phyloP scores from a whole-genome alignment of 768 basidiomycete genomes.

The Postia placenta region DNA sequence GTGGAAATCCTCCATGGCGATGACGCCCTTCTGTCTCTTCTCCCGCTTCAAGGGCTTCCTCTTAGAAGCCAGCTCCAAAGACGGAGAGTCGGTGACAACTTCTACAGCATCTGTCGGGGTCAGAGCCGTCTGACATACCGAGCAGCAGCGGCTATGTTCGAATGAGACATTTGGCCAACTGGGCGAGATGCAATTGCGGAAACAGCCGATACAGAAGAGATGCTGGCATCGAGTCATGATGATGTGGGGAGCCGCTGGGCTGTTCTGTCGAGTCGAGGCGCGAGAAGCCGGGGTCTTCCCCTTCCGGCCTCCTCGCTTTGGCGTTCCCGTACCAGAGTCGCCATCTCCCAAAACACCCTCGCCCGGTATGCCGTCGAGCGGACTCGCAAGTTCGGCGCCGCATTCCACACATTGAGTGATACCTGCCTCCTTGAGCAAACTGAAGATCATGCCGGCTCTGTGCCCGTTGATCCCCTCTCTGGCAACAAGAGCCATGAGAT shows the following conservation, averaged over 20 bases:
- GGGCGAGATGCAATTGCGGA: conserved; percentile 70
- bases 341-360: conserved; percentile 39
- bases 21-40: conserved; percentile 52
- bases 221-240: conserved; percentile 92
- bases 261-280: conserved; percentile 67
- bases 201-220: conserved; percentile 85
- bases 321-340: conserved; percentile 39
- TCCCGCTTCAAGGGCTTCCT: conserved; percentile 65
- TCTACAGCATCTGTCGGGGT: conserved; percentile 74
- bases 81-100: conserved; percentile 54
- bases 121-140: conserved; percentile 70
- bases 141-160: conserved; percentile 59
- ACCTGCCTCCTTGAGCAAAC: conserved; percentile 79
- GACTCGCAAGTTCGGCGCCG: conserved; percentile 61
- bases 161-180: conserved; percentile 70
- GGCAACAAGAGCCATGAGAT: conserved; percentile 68
- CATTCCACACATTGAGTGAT: conserved; percentile 90
- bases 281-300: conserved; percentile 52
- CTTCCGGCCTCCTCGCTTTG: conserved; percentile 48
- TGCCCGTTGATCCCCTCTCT: conserved; percentile 71
- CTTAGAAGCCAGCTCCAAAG: conserved; percentile 27
- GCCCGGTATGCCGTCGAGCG: conserved; percentile 32
- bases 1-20: conserved; percentile 47
- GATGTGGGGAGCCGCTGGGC: conserved; percentile 56
- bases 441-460: conserved; percentile 78